Evolutionary conservation across 2,329 filamentous ascomycete genomes (phyloP), one percentile per base, ranked within the genome.

Genomic region (Fusarium xyrophilum): DNA sequence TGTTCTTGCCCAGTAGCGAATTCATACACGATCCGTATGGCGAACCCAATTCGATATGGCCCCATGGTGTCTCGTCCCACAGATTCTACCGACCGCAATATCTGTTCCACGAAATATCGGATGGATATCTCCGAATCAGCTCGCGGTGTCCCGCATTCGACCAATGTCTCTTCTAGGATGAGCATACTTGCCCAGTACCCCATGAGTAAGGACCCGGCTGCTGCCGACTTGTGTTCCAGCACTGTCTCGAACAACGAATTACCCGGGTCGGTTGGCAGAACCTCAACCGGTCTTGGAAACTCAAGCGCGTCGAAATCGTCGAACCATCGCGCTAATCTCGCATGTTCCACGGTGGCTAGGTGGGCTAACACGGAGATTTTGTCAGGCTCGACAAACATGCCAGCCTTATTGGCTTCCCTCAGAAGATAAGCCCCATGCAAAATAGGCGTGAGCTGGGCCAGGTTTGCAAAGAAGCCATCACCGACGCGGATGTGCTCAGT

Each of bases 121-220:
- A 78, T 78, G 32, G 48, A 68, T 30, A 71, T 67, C 11, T 67
- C 70, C 38, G 75, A 76, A 30, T 74, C 56, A 9, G 48, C 43
- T n/a, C 69, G 68, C 10, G 70, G 71, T 32, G 72, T 67, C 17
- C 68, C 70, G 57, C 79, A 81, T 54, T 77, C 74, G 23, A 75
- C 73, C 50, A 82, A 47, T 10, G 72, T 73, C 61, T 79, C 79
- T 55, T 82, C 77, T 35, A 82, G 66, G 51, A 82, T 77, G n/a
- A 81, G 70, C 70, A 79, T 71, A 38, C 76, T 78, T 10, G 79
- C 77, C 78, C 79, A 80, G 62, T 78, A 80, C 23, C 73, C 74
- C 64, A 81, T 70, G 43, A 76, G 73, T 53, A 82, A 65, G 32
- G 77, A 69, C 4, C 79, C 79, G 14, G 75, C 71, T 77, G 79